Base-by-base conservation (phyloP, 2,329 filamentous ascomycete genomes). In the Aspergillus udagawae region DNA sequence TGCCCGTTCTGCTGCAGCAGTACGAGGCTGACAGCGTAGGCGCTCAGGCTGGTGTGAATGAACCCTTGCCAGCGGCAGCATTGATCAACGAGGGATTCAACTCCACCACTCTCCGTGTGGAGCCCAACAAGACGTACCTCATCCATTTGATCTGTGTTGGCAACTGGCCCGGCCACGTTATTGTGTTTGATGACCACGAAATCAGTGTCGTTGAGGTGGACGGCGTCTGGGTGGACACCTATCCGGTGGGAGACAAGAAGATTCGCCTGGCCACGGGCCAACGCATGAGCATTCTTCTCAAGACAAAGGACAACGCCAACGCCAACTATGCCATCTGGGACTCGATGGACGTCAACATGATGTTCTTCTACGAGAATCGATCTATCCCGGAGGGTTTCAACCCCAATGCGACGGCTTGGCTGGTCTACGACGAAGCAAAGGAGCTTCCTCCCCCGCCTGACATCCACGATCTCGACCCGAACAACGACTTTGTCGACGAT, bases 71-170 rank as follows among this genome's bases (percentile, higher is more conserved):
- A 0, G 75, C 91, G 42, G 79, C 85, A 4, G 84, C 86, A 1
- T 78, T 92, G 47, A 81, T 91, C 70, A 91, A 92, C 66, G 89
- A 92, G 60, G 86, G 84, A 0, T 80, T 82, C 57, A 82, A 87
- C 55, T 72, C 85, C 2, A 81, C 76, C 2, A 38, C 5, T 2
- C 73, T 91, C 41, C 64, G 79, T 0, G 82, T 92, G 3, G 64
- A 86, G 62, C 85, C 89, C 0, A 82, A 83, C 2, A 90, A 84
- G 65, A 92, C 86, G 0, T 92, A 92, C 57, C 76, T 91, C 8
- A 81, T 93, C 64, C 86, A 86, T 47, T 78, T 92, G 57, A 78
- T 91, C 64, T 91, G 91, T 64, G 83, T 91, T 21, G 88, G 86
- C 14, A 89, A 88, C 17, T 92, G 91, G 74, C 76, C 78, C 1